Base-by-base conservation (phyloP, 1,139 yeast species). In the Geotrichum armillariae region DNA sequence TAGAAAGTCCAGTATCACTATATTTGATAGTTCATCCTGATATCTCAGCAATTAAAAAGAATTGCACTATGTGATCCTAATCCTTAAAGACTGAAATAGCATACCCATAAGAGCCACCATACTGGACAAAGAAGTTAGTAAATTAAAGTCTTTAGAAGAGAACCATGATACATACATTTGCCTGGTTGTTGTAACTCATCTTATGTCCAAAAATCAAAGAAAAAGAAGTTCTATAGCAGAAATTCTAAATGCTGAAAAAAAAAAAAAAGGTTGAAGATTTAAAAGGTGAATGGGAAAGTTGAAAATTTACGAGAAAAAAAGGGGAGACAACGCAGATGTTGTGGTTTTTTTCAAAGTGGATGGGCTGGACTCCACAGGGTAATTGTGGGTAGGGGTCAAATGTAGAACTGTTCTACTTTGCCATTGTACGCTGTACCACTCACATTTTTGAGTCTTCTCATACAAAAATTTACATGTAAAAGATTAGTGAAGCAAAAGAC, bases 171-270 rank as follows among this genome's bases (percentile, higher is more conserved):
- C 45, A 14, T 41, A 41, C 45, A 22, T 32, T 33, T 21, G 37
- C 8, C 45, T 41, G 45, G 21, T 32, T 32, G 21, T 41, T 41
- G 38, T 41, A 41, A 22, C 45, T 41, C 45, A 41, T 41, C n/a
- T 32, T 27, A n/a, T 36, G 14, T n/a, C 27, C 32, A 12, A n/a
- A n/a, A 22, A 17, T 11, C n/a, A 4, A 20, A 29, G 32, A 40
- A 3, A 29, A 5, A 16, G 9, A 7, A 14, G 21, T 17, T 16
- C 8, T 17, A 16, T 14, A 12, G 17, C 9, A 8, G 34, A 31
- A 31, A n/a, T 31, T 5, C 29, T 25, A 25, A 11, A 25, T 7
- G 11, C 34, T 14, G n/a, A n/a, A 31, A n/a, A 31, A 31, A 14
- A 31, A 31, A 31, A 8, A 14, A 31, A n/a, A 11, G 29, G 7